Base-by-base conservation (phyloP, 495 filamentous ascomycete genomes). In the Podospora didyma region DNA sequence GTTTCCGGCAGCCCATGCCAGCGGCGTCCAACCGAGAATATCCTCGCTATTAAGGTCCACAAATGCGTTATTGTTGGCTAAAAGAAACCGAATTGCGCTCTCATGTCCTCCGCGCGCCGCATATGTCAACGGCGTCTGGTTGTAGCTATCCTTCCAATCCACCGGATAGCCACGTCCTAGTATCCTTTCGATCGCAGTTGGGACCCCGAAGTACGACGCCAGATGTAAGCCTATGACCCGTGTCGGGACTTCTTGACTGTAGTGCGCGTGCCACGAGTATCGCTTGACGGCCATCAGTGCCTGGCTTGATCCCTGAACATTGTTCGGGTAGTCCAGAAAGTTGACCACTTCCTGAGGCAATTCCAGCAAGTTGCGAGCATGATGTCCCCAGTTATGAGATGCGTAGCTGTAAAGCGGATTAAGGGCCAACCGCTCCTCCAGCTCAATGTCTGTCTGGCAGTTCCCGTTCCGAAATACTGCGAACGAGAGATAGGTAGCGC, bases 401-500 rank as follows among this genome's bases (percentile, higher is more conserved):
- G 75, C 71, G 53, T 82, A 83, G 9, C 69, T 46, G 55, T 71
- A 71, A 14, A 83, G 64, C 2, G 31, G 55, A 60, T 78, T 49
- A 37, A 58, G 24, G 21, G 46, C 14, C 0, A 74, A 19, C 34
- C 70, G 60, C 5, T 42, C 21, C 46, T 67, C 42, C 21, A 74
- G 62, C 19, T 62, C 67, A 41, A 58, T 51, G 28, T 61, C 24
- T 2, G 47, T 70, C 1, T 6, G 16, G 51, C 69, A 75, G 46
- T 0, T n/a, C 11, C 71, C 70, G 34, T 5, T 52, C 26, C 58
- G 48, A 51, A 79, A 76, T n/a, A 34, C 41, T 24, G 66, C 54
- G 45, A 73, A 77, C 4, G 61, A 75, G 7, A 82, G 67, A 51
- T 80, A 81, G 0, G 72, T 75, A 46, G 76, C 28, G 59, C 79